Percentiles rank a stretch among this genome's conserved stretches.
Evolutionary conservation across 768 basidiomycete species (phyloP).

Genomic region (Tricholoma matsutake): DNA sequence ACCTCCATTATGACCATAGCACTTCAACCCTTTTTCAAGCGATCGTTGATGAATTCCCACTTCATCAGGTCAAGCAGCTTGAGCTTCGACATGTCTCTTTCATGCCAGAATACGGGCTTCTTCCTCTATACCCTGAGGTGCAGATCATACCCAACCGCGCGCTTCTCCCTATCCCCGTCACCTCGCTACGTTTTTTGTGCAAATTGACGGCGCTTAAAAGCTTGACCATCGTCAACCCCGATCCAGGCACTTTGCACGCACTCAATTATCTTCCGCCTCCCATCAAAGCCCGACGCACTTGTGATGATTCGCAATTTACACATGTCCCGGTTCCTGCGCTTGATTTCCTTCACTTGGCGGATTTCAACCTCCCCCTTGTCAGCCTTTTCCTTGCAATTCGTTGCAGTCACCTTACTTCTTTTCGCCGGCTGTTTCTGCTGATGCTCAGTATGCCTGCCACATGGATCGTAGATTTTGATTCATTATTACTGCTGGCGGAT

Average conservation of each 20-base stretch:
- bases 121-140: background rate
- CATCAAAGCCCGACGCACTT: background rate
- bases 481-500: background rate
- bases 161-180: background rate
- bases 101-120: background rate
- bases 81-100: slow-evolving; percentile 2
- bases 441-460: background rate
- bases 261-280: background rate
- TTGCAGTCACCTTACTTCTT: background rate
- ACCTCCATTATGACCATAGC: background rate
- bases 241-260: slow-evolving; percentile 3
- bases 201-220: background rate
- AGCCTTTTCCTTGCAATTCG: background rate
- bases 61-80: background rate
- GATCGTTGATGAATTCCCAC: background rate
- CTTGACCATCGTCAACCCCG: slow-evolving; percentile 3
- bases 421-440: background rate
- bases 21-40: background rate
- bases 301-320: background rate
- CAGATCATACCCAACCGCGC: background rate
- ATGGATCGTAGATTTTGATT: background rate
- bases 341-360: background rate
- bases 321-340: background rate
- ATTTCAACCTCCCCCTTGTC: slow-evolving; percentile 1
- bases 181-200: slow-evolving; percentile 6